These are phyloP conservation scores for Coemansia umbellata DNA, from an alignment of 192 early-diverging fungal genomes.

Conservation along the genomic window DNA sequence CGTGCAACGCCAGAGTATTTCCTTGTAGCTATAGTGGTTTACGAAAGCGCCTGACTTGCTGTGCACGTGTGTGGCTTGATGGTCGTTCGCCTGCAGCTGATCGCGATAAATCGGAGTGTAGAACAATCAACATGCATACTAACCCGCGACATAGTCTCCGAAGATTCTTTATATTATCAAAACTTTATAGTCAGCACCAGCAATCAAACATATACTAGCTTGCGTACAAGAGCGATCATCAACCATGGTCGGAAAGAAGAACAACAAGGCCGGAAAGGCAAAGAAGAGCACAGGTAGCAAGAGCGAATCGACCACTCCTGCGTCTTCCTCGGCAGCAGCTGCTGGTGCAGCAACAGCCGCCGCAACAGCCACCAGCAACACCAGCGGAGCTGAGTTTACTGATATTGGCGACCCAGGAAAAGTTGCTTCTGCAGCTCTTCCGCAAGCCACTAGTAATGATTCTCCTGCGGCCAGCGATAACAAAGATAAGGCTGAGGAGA, in stretches of 20 bases:
- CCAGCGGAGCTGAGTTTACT: slow-evolving; percentile 7
- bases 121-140: neutral
- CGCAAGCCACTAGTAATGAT: slow-evolving; percentile 1
- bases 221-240: neutral
- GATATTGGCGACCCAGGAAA: slow-evolving; percentile 15
- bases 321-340: neutral
- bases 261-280: slow-evolving; percentile 24
- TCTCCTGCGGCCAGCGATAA: slow-evolving; percentile 4
- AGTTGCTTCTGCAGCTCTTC: slow-evolving; percentile 11
- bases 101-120: neutral
- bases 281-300: slow-evolving; percentile 16
- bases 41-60: no score
- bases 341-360: slow-evolving; percentile 1
- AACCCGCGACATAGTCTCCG: neutral
- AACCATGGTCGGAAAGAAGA: slow-evolving; percentile 27
- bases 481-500: slow-evolving; percentile 8
- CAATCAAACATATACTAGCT: neutral
- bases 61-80: neutral
- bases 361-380: neutral
- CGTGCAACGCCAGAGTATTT: no score
- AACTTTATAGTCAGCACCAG: neutral
- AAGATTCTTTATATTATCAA: no score
- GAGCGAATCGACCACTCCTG: neutral
- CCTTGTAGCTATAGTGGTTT: no score
- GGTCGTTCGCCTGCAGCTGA: slow-evolving; percentile 1